phyloP scores from a whole-genome alignment of 495 filamentous ascomycete species.

The Neurospora discreta region DNA sequence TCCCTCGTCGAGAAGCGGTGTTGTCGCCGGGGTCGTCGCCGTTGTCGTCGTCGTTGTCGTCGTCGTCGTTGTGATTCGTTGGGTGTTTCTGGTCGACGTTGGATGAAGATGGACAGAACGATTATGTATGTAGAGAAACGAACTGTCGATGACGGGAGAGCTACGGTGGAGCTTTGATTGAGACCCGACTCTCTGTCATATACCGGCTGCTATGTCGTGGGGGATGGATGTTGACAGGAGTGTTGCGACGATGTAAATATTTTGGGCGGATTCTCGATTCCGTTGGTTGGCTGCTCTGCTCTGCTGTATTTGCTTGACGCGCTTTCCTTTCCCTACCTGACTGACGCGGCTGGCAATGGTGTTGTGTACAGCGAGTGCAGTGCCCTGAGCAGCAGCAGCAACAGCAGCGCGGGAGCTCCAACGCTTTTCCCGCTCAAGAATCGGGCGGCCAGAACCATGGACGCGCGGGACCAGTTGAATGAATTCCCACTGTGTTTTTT shows the following conservation, averaged over 20 bases:
- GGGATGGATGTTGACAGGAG: not conserved
- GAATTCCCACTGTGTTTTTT: not conserved
- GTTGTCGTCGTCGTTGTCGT: not conserved
- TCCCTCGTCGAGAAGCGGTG: not conserved
- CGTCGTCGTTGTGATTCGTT: not conserved
- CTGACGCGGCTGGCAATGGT: slow-evolving; percentile 10
- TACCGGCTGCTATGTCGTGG: not conserved
- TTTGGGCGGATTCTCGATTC: not conserved
- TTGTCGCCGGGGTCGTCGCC: not conserved
- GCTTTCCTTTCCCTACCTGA: slow-evolving; percentile 1
- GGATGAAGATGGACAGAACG: not conserved
- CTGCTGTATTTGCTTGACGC: slow-evolving; percentile 9
- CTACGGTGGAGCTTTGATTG: not conserved
- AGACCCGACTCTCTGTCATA: not conserved
- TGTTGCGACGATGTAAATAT: not conserved
- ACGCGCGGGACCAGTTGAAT: not conserved
- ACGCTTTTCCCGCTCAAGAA: not conserved
- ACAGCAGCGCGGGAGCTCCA: not conserved
- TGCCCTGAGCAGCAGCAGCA: not conserved
- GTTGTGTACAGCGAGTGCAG: not conserved
- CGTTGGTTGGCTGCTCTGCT: not conserved
- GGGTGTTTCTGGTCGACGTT: not conserved
- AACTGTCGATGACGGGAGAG: not conserved
- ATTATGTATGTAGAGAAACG: not conserved
- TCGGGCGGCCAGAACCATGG: not conserved